A percentile compares a stretch with the other conserved stretches of the same genome.
phyloP scores from a whole-genome alignment of 345 rosid genomes.

The Rhodamnia argentea region DNA sequence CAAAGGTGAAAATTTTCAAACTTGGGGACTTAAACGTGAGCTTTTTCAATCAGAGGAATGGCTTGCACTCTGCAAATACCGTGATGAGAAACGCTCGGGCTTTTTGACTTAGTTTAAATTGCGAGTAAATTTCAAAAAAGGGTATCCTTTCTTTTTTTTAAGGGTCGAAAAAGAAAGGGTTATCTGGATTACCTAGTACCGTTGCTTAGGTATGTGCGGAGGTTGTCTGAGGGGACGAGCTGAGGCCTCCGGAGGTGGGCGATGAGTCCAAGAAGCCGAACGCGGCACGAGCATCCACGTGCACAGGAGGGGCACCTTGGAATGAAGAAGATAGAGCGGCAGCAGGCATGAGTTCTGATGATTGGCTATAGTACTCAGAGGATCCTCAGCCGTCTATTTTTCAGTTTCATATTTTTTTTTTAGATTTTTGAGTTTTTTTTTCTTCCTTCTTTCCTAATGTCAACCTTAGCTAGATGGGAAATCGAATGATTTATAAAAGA shows the following conservation, averaged over 20 bases:
- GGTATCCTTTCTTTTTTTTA: neutral
- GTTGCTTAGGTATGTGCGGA: neutral
- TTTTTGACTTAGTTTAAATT: neutral
- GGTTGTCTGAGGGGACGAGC: neutral
- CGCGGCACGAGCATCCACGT: neutral
- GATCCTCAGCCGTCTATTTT: neutral
- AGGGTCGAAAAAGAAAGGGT: neutral
- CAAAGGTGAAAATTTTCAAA: neutral
- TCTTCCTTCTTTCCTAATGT: neutral
- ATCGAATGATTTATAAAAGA: too few species aligned
- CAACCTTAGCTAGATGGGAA: too few species aligned
- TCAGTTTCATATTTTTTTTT: neutral
- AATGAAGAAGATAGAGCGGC: neutral
- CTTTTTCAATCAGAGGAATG: neutral
- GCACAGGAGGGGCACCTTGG: neutral
- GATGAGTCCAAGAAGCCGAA: neutral
- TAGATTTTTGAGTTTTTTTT: neutral
- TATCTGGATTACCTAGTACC: neutral
- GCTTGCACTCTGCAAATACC: neutral
- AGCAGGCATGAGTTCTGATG: neutral
- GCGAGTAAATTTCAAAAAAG: neutral
- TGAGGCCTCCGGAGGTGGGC: neutral
- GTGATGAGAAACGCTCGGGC: neutral
- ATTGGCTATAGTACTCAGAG: neutral
- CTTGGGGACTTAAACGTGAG: neutral